Evolutionary conservation across 345 rosid genomes (phyloP).

Genomic region (Crucihimalaya himalaica): DNA sequence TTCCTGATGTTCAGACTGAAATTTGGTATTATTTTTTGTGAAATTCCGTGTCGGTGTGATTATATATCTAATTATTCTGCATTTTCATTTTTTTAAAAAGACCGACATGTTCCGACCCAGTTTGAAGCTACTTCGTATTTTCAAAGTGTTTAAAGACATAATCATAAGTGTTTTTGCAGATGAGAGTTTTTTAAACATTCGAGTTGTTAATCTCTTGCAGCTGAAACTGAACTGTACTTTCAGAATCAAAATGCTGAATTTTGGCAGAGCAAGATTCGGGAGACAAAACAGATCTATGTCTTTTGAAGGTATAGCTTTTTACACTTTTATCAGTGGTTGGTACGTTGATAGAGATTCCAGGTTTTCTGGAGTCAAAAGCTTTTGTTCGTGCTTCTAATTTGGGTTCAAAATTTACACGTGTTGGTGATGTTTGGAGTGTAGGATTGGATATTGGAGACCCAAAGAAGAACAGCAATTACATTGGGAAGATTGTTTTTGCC

Average conservation of each 20-base stretch:
- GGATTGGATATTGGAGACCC: conserved; percentile 80
- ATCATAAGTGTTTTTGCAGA: not conserved
- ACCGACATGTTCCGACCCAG: not conserved
- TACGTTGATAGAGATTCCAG: too few relatives aligned
- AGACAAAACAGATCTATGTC: conserved; percentile 63
- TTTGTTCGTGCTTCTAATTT: not conserved
- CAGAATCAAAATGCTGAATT: conserved; percentile 57
- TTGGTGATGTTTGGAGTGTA: conserved; percentile 37
- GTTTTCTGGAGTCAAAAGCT: not conserved
- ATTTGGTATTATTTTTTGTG: not conserved
- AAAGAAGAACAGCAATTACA: conserved; percentile 60
- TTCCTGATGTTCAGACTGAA: not conserved
- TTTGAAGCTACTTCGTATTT: not conserved
- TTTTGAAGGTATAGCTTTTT: conserved; percentile 44
- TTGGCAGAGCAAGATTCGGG: conserved; percentile 62
- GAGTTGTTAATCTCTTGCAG: not conserved
- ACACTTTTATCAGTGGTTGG: too few relatives aligned
- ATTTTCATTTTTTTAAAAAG: not conserved
- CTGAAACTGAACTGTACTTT: not conserved
- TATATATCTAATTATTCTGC: not conserved
- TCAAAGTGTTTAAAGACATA: not conserved
- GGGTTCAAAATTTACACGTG: not conserved
- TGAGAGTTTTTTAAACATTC: not conserved
- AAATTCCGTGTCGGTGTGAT: conserved; percentile 17
- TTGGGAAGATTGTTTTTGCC: conserved; percentile 69